A percentile compares a stretch with the other conserved stretches of the same genome.
phyloP scores from a whole-genome alignment of 352 stramenopile genomes.

The Phytophthora sp. region DNA sequence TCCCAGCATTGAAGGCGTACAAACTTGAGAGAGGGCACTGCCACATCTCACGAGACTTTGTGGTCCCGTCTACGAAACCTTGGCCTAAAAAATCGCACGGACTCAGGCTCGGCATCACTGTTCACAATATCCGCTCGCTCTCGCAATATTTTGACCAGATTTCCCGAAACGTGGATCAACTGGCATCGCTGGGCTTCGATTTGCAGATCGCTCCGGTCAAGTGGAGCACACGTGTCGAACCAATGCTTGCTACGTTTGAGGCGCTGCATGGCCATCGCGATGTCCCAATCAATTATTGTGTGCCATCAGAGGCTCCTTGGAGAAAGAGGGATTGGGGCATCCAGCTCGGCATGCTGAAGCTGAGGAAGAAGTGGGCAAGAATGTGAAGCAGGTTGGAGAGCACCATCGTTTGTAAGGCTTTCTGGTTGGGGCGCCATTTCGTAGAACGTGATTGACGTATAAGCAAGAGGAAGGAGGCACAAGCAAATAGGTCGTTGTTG shows the following conservation, averaged over 20 bases:
- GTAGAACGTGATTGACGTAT: no score
- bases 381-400: not conserved
- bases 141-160: slow-evolving; percentile 11
- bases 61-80: no score
- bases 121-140: not conserved
- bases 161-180: slow-evolving; percentile 5
- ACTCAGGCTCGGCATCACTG: slow-evolving; percentile 1
- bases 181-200: not conserved
- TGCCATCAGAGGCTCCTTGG: no score
- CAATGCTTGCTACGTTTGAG: no score
- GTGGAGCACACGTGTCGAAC: slow-evolving; percentile 13
- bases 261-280: no score
- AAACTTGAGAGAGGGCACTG: no score
- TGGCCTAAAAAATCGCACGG: no score
- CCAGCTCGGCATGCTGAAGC: slow-evolving; percentile 20
- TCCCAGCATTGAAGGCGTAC: no score
- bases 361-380: slow-evolving; percentile 2
- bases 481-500: slow-evolving; percentile 7
- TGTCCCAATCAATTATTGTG: no score
- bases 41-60: no score
- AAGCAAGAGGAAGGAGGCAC: not conserved
- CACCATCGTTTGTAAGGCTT: not conserved
- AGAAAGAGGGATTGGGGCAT: slow-evolving; percentile 17
- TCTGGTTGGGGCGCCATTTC: no score
- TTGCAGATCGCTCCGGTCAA: slow-evolving; percentile 5